These are phyloP conservation scores for Monosporascus ibericus DNA, from an alignment of 2,329 filamentous ascomycete species.

Conservation along the genomic window DNA sequence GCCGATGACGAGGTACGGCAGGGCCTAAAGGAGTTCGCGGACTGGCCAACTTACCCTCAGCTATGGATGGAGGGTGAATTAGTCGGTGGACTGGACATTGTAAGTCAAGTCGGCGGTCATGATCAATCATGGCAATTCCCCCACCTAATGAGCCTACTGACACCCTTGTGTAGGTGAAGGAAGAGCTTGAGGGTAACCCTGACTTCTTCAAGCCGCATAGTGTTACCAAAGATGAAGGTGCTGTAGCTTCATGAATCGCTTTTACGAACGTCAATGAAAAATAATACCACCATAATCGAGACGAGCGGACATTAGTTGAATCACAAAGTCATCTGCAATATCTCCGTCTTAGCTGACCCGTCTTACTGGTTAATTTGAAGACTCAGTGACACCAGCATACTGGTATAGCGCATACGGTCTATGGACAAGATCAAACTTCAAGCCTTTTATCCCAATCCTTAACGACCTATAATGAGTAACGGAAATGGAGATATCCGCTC, in stretches of 20 bases:
- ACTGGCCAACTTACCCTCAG: conserved; percentile 97
- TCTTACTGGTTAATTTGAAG: no score
- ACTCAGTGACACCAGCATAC: no score
- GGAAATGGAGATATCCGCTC: no score
- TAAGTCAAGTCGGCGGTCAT: conserved; percentile 42
- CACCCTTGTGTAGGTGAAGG: conserved; percentile 63
- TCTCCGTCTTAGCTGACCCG: not conserved
- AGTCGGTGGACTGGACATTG: conserved; percentile 91
- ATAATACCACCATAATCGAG: not conserved
- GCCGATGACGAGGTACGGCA: conserved; percentile 96
- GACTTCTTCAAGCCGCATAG: conserved; percentile 76
- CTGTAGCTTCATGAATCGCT: conserved; percentile 25
- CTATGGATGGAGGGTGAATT: conserved; percentile 87
- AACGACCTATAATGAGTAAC: no score
- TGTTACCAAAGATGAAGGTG: conserved; percentile 37
- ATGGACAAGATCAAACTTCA: no score
- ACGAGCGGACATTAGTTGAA: not conserved
- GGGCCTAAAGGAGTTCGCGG: conserved; percentile 93
- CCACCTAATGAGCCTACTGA: not conserved
- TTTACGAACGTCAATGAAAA: not conserved
- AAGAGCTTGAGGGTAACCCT: conserved; percentile 78
- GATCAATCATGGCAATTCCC: not conserved
- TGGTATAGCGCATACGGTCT: no score
- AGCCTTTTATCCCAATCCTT: no score
- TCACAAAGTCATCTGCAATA: not conserved